Evolutionary conservation across 768 basidiomycete species (phyloP).

Genomic region (Tylopilus subfusipes): DNA sequence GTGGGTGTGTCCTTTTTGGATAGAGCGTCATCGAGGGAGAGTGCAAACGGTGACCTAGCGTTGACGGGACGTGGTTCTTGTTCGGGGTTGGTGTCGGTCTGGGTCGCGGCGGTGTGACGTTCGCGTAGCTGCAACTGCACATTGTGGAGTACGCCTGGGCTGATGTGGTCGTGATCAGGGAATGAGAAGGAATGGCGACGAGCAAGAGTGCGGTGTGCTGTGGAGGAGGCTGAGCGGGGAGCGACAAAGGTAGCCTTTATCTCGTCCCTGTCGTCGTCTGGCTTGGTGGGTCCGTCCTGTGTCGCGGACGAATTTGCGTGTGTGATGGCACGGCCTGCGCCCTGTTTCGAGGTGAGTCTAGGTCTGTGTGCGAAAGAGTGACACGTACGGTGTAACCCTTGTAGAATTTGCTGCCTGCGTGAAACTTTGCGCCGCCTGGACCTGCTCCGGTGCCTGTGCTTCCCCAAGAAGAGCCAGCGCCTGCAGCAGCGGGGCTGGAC

Average conservation of each 20-base stretch:
- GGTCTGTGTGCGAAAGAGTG: background rate
- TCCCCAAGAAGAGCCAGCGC: constrained; percentile 49
- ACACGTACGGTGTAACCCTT: constrained; percentile 59
- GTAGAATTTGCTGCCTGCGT: constrained; percentile 69
- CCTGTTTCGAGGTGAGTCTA: constrained; percentile 39
- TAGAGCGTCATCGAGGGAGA: constrained; percentile 19
- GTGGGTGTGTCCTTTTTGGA: constrained; percentile 6
- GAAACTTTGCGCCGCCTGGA: constrained; percentile 70
- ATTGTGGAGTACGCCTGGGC: constrained; percentile 54
- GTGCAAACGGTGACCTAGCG: constrained; percentile 19
- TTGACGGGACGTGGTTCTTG: constrained; percentile 26
- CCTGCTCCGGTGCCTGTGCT: constrained; percentile 51
- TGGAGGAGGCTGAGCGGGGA: constrained; percentile 27
- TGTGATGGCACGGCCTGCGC: constrained; percentile 65
- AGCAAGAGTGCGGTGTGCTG: constrained; percentile 40
- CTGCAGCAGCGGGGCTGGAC: constrained; percentile 43
- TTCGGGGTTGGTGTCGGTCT: constrained; percentile 11
- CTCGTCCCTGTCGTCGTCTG: constrained; percentile 63
- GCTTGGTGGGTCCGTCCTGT: constrained; percentile 44
- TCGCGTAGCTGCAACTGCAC: constrained; percentile 63
- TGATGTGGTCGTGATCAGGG: constrained; percentile 35
- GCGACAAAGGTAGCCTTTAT: constrained; percentile 30
- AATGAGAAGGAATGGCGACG: constrained; percentile 64
- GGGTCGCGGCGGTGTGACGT: constrained; percentile 46
- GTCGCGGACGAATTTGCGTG: constrained; percentile 64